These are phyloP conservation scores for Coprinellus aureogranulatus DNA, from an alignment of 768 basidiomycete species.

Conservation along the genomic window DNA sequence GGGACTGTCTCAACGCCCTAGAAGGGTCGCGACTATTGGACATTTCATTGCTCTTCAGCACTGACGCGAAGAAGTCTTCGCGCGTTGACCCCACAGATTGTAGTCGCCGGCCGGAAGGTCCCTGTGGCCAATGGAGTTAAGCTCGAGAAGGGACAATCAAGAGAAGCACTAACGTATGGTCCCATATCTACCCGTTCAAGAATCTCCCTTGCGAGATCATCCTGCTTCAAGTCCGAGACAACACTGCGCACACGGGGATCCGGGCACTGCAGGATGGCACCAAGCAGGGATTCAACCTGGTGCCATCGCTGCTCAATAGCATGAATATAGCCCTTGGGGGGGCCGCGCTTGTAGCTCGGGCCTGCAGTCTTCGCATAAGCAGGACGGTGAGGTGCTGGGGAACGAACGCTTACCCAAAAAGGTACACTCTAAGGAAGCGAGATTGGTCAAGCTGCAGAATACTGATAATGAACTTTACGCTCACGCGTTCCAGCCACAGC, in stretches of 20 bases:
- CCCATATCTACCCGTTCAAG: slow-evolving; percentile 73
- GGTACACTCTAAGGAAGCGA: slow-evolving; percentile 52
- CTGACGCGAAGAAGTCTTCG: slow-evolving; percentile 76
- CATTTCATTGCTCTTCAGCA: slow-evolving; percentile 57
- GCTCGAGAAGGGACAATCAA: slow-evolving; percentile 5
- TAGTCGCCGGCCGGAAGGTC: slow-evolving; percentile 62
- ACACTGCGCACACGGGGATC: slow-evolving; percentile 63
- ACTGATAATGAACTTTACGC: slow-evolving; percentile 11
- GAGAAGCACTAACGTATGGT: slow-evolving; percentile 59
- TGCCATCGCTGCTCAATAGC: slow-evolving; percentile 92
- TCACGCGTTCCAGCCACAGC: slow-evolving; percentile 52
- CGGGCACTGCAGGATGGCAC: slow-evolving; percentile 71
- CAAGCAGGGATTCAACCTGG: slow-evolving; percentile 87
- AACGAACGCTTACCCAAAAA: slow-evolving; percentile 47
- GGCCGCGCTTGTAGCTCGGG: slow-evolving; percentile 79
- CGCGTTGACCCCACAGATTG: slow-evolving; percentile 65
- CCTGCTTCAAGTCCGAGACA: slow-evolving; percentile 62
- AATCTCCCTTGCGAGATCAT: slow-evolving; percentile 76
- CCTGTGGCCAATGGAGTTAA: slow-evolving; percentile 37
- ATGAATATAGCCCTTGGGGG: slow-evolving; percentile 89
- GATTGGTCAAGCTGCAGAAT: slow-evolving; percentile 13
- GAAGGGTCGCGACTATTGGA: slow-evolving; percentile 50
- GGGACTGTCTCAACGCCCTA: slow-evolving; percentile 68
- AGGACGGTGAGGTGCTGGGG: background rate
- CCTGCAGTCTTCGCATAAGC: slow-evolving; percentile 35